phyloP scores from a whole-genome alignment of 768 basidiomycete species.

The Phallus indusiatus region DNA sequence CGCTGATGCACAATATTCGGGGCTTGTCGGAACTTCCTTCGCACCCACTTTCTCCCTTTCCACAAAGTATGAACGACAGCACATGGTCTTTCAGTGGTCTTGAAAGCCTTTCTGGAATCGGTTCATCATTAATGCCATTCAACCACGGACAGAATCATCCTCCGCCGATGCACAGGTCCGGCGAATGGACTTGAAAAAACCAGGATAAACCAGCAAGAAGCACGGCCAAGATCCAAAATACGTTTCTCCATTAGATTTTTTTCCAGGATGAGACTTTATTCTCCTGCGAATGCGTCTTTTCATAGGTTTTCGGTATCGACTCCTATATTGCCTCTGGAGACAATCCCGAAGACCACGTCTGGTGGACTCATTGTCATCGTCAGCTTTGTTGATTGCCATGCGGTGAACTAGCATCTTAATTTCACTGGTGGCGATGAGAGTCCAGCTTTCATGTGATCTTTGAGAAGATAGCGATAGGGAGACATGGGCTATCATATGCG shows the following conservation, averaged over 20 bases:
- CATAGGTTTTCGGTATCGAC: neutral
- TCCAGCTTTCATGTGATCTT: neutral
- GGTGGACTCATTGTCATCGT: neutral
- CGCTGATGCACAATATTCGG: neutral
- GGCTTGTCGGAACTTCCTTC: neutral
- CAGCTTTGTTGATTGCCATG: neutral
- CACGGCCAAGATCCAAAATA: too few species aligned
- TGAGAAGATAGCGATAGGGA: neutral
- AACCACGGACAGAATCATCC: neutral
- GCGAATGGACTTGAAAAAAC: slow-evolving; percentile 4
- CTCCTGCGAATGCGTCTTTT: neutral
- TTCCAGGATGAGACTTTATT: neutral
- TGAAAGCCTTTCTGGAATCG: slow-evolving; percentile 1
- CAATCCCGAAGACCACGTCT: too few species aligned
- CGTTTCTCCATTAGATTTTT: too few species aligned
- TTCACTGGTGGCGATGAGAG: neutral
- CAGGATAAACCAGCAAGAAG: neutral
- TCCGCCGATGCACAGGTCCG: neutral
- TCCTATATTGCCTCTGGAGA: neutral
- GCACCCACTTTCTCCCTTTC: neutral
- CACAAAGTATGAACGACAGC: neutral
- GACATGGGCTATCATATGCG: neutral
- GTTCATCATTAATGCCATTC: slow-evolving; percentile 5
- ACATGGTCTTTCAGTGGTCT: slow-evolving; percentile 4
- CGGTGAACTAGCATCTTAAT: neutral